Evolutionary conservation across 2,329 filamentous ascomycete species (phyloP), one percentile per base, ranked within the genome.

Genomic region (Cladosporium sp.): DNA sequence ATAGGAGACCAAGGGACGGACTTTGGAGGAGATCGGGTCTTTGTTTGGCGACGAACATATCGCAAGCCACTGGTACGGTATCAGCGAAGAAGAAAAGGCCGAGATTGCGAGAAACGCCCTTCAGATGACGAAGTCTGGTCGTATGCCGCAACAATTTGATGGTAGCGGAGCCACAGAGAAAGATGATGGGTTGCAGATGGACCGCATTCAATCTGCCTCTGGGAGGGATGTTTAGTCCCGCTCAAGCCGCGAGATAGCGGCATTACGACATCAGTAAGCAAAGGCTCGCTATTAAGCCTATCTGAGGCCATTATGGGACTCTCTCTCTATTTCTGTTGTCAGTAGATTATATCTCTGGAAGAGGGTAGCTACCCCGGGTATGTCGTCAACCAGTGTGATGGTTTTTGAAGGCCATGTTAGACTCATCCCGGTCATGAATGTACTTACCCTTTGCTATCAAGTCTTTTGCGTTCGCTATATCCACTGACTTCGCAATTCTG

Each of bases 11-110:
- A 73, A 76, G 51, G 73, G 73, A 11, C 63, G 74, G n/a, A 72
- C 70, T 5, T 68, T 77, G 7, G 75, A 77, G 62, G 75, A 77
- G 62, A 77, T 76, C 25, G 74, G 75, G 51, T 71, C 74, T 2
- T 70, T 76, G 66, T 77, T 74, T 58, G 72, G 72, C 1, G 72
- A 74, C 18, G 66, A 70, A 18, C 67, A 71, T 51, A 67, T 71
- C 16, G 70, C 69, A 16, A 64, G 63, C 16, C 69, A 70, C 46
- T 72, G 69, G 69, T 72, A 72, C 64, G 69, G 66, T 18, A 67
- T 69, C 34, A 69, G 65, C 34, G 64, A 67, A 25, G 69, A 68
- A 46, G 68, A 71, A 59, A 70, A 68, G 49, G 61, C 65, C 13
- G 65, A 69, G 59, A 67, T 70, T 30, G 67, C 65, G 10, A 59